Percentiles rank a stretch among this genome's conserved stretches.
Conservation (phyloP, 1,284 basidiomycete species). For the Rhodotorula glutinis region DNA sequence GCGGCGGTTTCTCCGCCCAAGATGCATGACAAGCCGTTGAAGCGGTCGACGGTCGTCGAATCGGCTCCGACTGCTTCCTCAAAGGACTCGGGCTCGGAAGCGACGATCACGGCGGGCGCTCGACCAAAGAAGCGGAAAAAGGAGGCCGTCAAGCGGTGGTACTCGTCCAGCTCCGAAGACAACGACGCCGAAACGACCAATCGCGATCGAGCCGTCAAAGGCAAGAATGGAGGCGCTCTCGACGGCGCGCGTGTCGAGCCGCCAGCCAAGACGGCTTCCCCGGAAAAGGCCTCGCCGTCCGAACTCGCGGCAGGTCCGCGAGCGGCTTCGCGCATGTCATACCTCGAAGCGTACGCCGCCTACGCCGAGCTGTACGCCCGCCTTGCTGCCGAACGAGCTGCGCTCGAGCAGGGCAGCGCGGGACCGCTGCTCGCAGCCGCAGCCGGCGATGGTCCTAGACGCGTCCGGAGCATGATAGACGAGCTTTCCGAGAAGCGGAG, state of each 20-base stretch:
- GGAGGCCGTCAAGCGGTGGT: slow-evolving; percentile 24
- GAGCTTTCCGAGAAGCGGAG: neutral
- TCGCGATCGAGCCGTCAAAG: neutral
- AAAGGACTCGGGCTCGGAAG: neutral
- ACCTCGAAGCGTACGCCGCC: slow-evolving; percentile 16
- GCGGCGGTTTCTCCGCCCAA: no score
- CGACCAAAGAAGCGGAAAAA: slow-evolving; percentile 16
- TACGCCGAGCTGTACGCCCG: slow-evolving; percentile 17
- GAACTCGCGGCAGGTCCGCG: neutral
- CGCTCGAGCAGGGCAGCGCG: slow-evolving; percentile 4
- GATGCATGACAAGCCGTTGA: no score
- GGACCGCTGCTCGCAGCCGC: neutral
- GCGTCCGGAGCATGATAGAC: slow-evolving; percentile 3
- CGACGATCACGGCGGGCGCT: neutral
- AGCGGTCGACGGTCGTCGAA: neutral
- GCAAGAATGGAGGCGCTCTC: no score
- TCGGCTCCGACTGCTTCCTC: neutral
- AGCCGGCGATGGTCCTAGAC: neutral
- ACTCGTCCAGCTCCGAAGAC: slow-evolving; percentile 34
- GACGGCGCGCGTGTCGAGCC: no score
- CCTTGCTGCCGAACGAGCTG: slow-evolving; percentile 4
- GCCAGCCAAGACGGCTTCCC: neutral
- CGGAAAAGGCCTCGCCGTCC: neutral
- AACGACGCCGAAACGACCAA: neutral
- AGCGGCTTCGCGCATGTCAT: neutral